phyloP scores from a whole-genome alignment of 2,329 filamentous ascomycete genomes.

The Alternaria rosae region DNA sequence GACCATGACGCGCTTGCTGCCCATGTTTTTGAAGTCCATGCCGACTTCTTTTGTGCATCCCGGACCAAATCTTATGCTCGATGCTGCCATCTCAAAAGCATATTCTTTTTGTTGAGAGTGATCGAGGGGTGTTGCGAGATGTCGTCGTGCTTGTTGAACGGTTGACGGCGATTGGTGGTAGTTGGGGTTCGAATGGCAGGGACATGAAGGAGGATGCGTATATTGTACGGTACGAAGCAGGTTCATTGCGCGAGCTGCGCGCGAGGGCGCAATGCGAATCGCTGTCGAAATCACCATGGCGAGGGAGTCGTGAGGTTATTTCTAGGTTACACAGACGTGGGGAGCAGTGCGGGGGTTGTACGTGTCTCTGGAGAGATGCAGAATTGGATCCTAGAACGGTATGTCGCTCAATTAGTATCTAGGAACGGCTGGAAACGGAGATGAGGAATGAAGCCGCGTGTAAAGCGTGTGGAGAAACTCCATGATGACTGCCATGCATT shows the following conservation, averaged over 20 bases:
- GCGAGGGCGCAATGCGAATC: slow-evolving; percentile 50
- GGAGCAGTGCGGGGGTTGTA: background rate
- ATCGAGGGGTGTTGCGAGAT: slow-evolving; percentile 79
- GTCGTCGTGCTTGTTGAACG: slow-evolving; percentile 62
- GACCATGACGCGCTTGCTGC: slow-evolving; percentile 84
- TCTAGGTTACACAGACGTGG: background rate
- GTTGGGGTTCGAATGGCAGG: slow-evolving; percentile 91
- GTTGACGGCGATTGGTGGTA: slow-evolving; percentile 62
- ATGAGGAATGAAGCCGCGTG: background rate
- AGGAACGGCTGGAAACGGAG: background rate
- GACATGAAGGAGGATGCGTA: slow-evolving; percentile 89
- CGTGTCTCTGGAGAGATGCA: background rate
- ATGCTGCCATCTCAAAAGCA: slow-evolving; percentile 98
- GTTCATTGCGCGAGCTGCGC: slow-evolving; percentile 68
- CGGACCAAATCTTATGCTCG: slow-evolving; percentile 90
- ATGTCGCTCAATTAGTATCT: background rate
- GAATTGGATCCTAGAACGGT: background rate
- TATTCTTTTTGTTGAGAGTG: slow-evolving; percentile 84
- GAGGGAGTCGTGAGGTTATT: background rate
- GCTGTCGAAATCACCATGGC: slow-evolving; percentile 32
- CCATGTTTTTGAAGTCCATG: slow-evolving; percentile 96
- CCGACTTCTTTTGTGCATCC: slow-evolving; percentile 95
- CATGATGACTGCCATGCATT: background rate
- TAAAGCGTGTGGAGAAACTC: background rate
- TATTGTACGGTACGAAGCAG: slow-evolving; percentile 90